Percentiles rank a stretch among this genome's conserved stretches.
phyloP scores from a whole-genome alignment of 2,329 filamentous ascomycete species.

The Penicillium nordicum region DNA sequence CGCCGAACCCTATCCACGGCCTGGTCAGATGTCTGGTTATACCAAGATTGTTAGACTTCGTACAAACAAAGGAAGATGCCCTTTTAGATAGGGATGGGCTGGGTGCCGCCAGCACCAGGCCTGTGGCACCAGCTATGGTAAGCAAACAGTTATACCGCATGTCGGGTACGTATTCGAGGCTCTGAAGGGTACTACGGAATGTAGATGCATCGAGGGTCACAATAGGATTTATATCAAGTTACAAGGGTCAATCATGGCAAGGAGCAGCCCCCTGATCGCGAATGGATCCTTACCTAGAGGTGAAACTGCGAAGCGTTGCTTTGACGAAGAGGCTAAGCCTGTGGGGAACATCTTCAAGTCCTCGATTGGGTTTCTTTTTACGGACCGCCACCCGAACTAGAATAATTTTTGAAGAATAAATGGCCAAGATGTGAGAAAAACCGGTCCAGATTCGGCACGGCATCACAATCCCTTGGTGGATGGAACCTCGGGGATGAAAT shows the following conservation, averaged over 20 bases:
- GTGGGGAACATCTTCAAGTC: background rate
- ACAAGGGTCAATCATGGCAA: background rate
- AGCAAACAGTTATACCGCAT: conserved; percentile 1
- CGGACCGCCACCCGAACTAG: background rate
- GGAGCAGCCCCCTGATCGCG: background rate
- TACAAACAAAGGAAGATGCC: conserved; percentile 2
- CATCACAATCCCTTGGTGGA: background rate
- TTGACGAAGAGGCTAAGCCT: background rate
- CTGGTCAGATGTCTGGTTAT: background rate
- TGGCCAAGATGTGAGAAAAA: background rate
- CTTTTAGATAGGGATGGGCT: background rate
- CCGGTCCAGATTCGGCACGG: background rate
- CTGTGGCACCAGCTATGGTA: background rate
- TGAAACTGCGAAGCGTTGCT: background rate
- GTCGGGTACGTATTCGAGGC: background rate
- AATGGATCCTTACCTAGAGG: background rate
- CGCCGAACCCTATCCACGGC: conserved; percentile 24
- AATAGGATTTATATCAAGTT: background rate
- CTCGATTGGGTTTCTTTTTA: background rate
- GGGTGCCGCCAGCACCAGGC: background rate
- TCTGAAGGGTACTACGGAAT: background rate
- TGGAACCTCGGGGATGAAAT: background rate
- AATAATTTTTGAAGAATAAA: background rate
- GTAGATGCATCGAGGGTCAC: background rate
- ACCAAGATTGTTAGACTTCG: background rate